Base-by-base conservation (phyloP, 1,139 yeast species). In the Saccharomyces hybrid region DNA sequence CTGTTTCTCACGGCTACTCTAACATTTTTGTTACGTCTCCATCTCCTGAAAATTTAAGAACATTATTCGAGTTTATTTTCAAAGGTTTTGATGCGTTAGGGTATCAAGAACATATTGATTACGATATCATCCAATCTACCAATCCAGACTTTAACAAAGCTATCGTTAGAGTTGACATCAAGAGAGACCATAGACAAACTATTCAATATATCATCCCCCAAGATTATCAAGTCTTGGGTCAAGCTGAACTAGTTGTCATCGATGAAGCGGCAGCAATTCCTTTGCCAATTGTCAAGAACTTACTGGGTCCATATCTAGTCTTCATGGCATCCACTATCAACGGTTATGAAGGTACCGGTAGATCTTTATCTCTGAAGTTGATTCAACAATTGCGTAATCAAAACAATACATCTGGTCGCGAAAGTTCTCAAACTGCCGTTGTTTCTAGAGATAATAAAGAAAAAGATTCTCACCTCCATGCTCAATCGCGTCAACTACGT, bases 261-360 rank as follows among this genome's bases (percentile, higher is more conserved):
- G 99, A 93, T 77, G 99, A 93, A 75, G 99, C 99, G 30, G 99
- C 99, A 16, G 99, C 99, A 6, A 95, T 93, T 63, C 99, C 99
- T 30, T 77, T 95, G 57, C 99, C 99, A 2, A 78, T 90, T 41
- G 99, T 95, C 38, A 88, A 89, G 69, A 88, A 84, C 61, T 78
- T 93, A 56, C 76, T 93, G 73, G 99, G 99, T 2, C 97, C 98
- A 9, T 95, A 93, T 69, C 77, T 93, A 59, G 90, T 93, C 25
- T 93, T 93, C 72, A 93, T 93, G 99, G 96, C 99, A 0, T 91
- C 98, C 7, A 95, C 99, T 1, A 90, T 95, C 66, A 93, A 95
- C 68, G 99, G 99, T 71, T 93, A 93, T 68, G 99, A 93, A 77
- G 99, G 99, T 70, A 93, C 99, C 2, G 99, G 99, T 62, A 82